phyloP scores from a whole-genome alignment of 2,329 filamentous ascomycete species.

The Conoideocrella luteorostrata region DNA sequence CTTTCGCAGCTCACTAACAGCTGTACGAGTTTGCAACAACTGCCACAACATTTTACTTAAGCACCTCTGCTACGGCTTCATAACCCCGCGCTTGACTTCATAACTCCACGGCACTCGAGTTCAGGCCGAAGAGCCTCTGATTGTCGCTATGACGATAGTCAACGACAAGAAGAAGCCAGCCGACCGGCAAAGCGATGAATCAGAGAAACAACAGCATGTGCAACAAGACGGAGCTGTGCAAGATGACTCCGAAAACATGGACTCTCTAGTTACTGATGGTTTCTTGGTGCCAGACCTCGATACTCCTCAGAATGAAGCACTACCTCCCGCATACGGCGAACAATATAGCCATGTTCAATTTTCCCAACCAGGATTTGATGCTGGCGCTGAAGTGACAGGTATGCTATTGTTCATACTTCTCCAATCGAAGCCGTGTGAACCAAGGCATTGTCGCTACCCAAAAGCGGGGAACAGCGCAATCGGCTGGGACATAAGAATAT shows the following conservation, averaged over 20 bases:
- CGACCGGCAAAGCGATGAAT: slow-evolving; percentile 3
- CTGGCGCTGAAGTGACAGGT: slow-evolving; percentile 54
- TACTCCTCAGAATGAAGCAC: slow-evolving; percentile 28
- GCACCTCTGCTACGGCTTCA: too few relatives aligned
- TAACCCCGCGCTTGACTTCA: too few relatives aligned
- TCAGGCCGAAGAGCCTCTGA: not conserved
- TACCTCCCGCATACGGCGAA: slow-evolving; percentile 54
- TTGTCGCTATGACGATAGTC: slow-evolving; percentile 18
- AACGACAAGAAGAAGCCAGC: slow-evolving; percentile 21
- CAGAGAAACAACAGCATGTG: slow-evolving; percentile 8
- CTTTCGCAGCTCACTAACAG: too few relatives aligned
- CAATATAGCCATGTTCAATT: slow-evolving; percentile 50
- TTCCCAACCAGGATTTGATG: slow-evolving; percentile 56
- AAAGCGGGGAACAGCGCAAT: too few relatives aligned
- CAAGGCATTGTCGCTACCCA: too few relatives aligned
- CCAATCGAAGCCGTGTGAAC: not conserved
- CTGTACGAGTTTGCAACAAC: too few relatives aligned
- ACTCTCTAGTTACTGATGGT: slow-evolving; percentile 30
- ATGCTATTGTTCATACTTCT: slow-evolving; percentile 6
- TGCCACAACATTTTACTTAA: too few relatives aligned
- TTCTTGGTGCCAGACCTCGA: slow-evolving; percentile 36
- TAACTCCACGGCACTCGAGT: not conserved
- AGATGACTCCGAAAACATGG: slow-evolving; percentile 16
- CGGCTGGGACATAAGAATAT: too few relatives aligned
- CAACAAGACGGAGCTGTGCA: not conserved